Base-by-base conservation (phyloP, 225 moss, liverwort and hornwort genomes). In the Polytrichum commune region DNA sequence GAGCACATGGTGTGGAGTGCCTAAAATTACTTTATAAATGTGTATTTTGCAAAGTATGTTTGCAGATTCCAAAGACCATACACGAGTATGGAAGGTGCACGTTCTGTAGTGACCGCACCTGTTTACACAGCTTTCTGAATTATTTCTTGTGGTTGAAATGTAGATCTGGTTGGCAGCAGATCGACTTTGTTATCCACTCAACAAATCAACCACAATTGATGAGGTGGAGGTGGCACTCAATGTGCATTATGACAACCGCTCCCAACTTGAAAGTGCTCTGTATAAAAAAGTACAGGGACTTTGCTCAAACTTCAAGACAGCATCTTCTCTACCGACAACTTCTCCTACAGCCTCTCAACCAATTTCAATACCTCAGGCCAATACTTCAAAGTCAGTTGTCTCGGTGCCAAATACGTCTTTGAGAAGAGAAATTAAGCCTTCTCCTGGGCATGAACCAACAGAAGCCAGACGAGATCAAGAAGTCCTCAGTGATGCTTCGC, bases 91-190 rank as follows among this genome's bases (percentile, higher is more conserved):
- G 46, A 46, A 46, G 38, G 38, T 46, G 38, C 13, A 13, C 2
- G 38, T 46, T 13, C 38, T 46, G 13, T 13, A 46, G 38, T 46
- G 38, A 46, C 13, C 38, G 3, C 3, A 46, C 38, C 38, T 46
- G 38, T 10, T 46, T 10, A 46, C 46, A 46, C 35, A 35, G 35
- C 35, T 46, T 46, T 46, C 46, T 46, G 16, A 58, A 58, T 8
- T 22, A 23, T 58, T 24, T 58, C 6, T 58, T 28, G 16, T 58
- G 29, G 18, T 60, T 70, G 57, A 19, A 70, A 68, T 76, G 72
- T 66, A 88, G 88, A 66, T 82, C 57, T 85, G 84, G 84, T 58
- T 88, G 62, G 85, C 82, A 73, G 82, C 84, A 30, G 82, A 82
- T 74, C 79, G 85, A 69, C 58, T 85, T 53, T 63, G 68, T 73